These are phyloP conservation scores for Phytophthora europaea DNA, from an alignment of 352 stramenopile species.

Conservation along the genomic window DNA sequence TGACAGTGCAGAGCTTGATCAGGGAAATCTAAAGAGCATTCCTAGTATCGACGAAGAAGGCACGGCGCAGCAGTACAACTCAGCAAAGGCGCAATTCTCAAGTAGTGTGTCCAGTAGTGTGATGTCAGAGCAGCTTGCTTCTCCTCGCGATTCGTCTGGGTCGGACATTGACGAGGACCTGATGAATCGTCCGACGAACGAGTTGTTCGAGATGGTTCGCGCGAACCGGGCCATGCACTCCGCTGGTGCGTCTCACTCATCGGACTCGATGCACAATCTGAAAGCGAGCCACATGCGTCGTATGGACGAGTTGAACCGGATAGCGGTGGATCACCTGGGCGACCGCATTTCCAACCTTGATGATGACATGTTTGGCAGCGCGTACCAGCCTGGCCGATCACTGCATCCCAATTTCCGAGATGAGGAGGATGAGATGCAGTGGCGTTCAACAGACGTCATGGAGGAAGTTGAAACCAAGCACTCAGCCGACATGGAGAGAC, in stretches of 20 bases:
- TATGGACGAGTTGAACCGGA: slow-evolving; percentile 67
- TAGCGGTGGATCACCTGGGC: slow-evolving; percentile 57
- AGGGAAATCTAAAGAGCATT: slow-evolving; percentile 29
- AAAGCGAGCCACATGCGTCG: slow-evolving; percentile 57
- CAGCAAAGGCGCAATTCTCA: slow-evolving; percentile 26
- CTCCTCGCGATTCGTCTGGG: slow-evolving; percentile 32
- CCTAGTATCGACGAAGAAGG: slow-evolving; percentile 29
- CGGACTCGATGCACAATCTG: slow-evolving; percentile 50
- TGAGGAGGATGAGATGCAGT: slow-evolving; percentile 38
- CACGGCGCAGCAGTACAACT: slow-evolving; percentile 15
- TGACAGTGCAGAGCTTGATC: slow-evolving; percentile 19
- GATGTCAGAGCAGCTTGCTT: slow-evolving; percentile 27
- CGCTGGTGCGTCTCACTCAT: slow-evolving; percentile 33
- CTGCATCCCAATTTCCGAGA: slow-evolving; percentile 24
- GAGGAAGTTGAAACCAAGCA: slow-evolving; percentile 55
- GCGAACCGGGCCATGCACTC: slow-evolving; percentile 34
- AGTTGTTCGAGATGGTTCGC: slow-evolving; percentile 59
- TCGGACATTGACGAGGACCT: slow-evolving; percentile 59
- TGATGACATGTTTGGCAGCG: slow-evolving; percentile 39
- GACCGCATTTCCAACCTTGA: slow-evolving; percentile 55
- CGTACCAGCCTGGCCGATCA: slow-evolving; percentile 29
- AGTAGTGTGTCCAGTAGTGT: slow-evolving; percentile 38
- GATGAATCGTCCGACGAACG: slow-evolving; percentile 56
- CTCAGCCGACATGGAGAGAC: slow-evolving; percentile 53
- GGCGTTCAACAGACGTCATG: slow-evolving; percentile 59